phyloP scores from a whole-genome alignment of 768 basidiomycete genomes.

The Lactarius akahatsu region DNA sequence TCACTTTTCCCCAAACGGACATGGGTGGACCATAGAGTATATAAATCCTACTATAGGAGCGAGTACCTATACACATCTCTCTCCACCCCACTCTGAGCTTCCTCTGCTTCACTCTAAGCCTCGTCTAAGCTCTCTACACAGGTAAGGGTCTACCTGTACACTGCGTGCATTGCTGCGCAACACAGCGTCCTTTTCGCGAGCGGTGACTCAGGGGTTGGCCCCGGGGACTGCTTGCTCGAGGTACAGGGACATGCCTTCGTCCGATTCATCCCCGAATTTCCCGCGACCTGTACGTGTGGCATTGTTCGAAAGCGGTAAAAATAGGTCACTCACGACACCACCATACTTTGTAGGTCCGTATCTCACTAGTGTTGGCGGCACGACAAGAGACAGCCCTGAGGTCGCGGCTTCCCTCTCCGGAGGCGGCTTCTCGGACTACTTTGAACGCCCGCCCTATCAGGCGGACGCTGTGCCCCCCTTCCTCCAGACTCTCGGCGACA shows the following conservation, averaged over 20 bases:
- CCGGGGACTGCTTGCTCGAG: too few relatives aligned
- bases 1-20: too few relatives aligned
- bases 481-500: neutral
- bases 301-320: neutral
- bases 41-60: too few relatives aligned
- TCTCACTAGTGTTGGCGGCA: neutral
- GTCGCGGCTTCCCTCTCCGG: neutral
- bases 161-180: too few relatives aligned
- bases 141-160: too few relatives aligned
- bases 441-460: neutral
- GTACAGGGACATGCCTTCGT: too few relatives aligned
- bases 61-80: too few relatives aligned
- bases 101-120: too few relatives aligned
- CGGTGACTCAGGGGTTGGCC: neutral
- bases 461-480: neutral
- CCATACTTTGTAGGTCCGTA: neutral
- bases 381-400: neutral
- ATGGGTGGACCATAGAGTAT: too few relatives aligned
- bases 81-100: too few relatives aligned
- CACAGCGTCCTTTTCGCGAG: neutral
- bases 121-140: too few relatives aligned
- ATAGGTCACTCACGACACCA: neutral
- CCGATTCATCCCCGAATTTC: neutral
- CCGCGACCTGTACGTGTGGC: neutral
- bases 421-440: neutral